Conservation (phyloP, 805 yeast genomes). For the Starmera amethionina region DNA sequence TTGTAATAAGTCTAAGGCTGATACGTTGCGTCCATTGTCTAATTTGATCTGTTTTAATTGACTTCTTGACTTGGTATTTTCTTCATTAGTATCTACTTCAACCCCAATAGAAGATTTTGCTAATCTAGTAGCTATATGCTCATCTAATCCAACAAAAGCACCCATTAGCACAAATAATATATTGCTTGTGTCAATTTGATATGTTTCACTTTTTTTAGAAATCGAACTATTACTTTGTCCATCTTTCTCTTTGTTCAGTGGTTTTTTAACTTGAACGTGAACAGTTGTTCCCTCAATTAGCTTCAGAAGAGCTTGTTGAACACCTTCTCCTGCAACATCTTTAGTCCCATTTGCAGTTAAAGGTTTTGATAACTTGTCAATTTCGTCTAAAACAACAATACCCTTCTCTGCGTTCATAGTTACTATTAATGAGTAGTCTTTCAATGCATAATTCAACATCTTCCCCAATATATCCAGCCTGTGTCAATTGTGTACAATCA, state of each 20-base stretch:
- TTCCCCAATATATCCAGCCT: conserved; percentile 59
- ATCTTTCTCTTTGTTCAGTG: conserved; percentile 22
- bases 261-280: conserved; percentile 35
- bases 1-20: conserved; percentile 35
- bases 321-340: conserved; percentile 59
- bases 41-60: conserved; percentile 26
- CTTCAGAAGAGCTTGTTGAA: conserved; percentile 49
- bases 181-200: conserved; percentile 43
- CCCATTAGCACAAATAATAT: conserved; percentile 51
- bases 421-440: conserved; percentile 38
- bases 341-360: conserved; percentile 36
- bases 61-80: conserved; percentile 9
- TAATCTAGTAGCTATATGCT: conserved; percentile 32
- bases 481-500: conserved; percentile 54
- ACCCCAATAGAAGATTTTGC: conserved; percentile 17
- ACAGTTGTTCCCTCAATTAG: conserved; percentile 48
- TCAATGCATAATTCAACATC: conserved; percentile 51
- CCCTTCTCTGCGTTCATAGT: conserved; percentile 46
- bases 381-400: conserved; percentile 49
- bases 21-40: conserved; percentile 25
- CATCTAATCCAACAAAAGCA: conserved; percentile 51
- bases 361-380: conserved; percentile 47
- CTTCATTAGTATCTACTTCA: conserved; percentile 9
- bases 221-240: conserved; percentile 20
- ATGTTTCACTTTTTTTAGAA: conserved; percentile 31